Evolutionary conservation across 1,284 basidiomycete genomes (phyloP), one percentile per base, ranked within the genome.

Genomic region (Trametes hirsuta): DNA sequence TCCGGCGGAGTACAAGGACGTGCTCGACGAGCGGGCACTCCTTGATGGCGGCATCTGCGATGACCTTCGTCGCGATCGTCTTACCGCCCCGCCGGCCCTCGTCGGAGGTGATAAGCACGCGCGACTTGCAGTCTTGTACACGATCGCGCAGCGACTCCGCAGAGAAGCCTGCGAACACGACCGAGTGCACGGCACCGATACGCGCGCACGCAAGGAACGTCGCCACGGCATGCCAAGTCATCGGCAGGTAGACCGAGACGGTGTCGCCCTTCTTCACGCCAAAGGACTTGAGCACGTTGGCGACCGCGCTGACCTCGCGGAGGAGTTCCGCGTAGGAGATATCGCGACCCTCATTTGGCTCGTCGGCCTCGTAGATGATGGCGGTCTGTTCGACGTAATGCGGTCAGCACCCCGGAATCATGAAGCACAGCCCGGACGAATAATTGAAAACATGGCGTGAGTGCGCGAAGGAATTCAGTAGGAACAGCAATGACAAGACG

Each of bases 291-390:
- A 99, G 90, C 21, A 97, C 94, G 69, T 98, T 98, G 61, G 97
- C 97, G 59, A 97, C 77, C 60, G 85, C 81, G 79, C 86, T 97
- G 45, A 97, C 95, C 75, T 98, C 93, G 64, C 87, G 88, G 58
- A 98, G 86, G 61, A 99, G 91, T 75, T 98, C 86, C 18, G 83
- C 81, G 74, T 94, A 98, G 44, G 88, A 83, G 73, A 98, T 83
- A 61, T 90, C 83, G 63, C 85, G 76, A 58, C 93, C 91, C 64
- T 95, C 84, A 58, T 84, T 86, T 1, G 95, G 93, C 77, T 98
- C 97, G 71, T 99, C 97, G 3, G 95, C 96, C 77, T 99, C 97
- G 81, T 97, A 99, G 78, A 99, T 97, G 79, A 99, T 97, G 48
- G 97, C 97, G 24, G 90, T 87, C 91, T 85, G 60, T 35, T 14